A percentile compares a stretch with the other conserved stretches of the same genome.
These are phyloP conservation scores for Globisporangium takayamanum DNA, from an alignment of 352 stramenopile genomes.

Conservation along the genomic window DNA sequence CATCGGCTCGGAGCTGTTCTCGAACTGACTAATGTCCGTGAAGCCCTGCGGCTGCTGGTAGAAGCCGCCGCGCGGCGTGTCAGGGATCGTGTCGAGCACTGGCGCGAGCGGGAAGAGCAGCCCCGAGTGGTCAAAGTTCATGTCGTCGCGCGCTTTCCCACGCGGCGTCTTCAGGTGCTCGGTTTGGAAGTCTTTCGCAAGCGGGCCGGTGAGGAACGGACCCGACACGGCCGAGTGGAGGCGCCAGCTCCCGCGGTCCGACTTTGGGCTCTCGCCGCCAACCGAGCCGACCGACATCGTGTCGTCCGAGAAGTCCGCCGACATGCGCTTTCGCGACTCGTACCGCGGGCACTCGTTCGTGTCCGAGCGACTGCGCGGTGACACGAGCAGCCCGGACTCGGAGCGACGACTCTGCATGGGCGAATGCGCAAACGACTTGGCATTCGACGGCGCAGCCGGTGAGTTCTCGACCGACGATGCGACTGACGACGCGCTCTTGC, in stretches of 20 bases:
- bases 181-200: constrained; percentile 25
- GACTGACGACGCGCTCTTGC: constrained; percentile 11
- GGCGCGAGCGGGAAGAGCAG: constrained; percentile 32
- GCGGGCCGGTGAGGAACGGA: constrained; percentile 31
- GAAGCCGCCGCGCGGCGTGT: constrained; percentile 15
- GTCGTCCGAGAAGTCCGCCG: constrained; percentile 22
- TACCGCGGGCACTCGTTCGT: constrained; percentile 11
- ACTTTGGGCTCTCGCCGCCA: constrained; percentile 25
- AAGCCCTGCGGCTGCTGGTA: constrained; percentile 17
- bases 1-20: constrained; percentile 15
- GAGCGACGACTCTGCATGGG: constrained; percentile 12
- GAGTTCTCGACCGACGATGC: constrained; percentile 10
- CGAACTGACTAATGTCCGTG: constrained; percentile 17
- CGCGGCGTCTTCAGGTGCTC: constrained; percentile 27
- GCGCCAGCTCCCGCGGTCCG: constrained; percentile 23
- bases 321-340: constrained; percentile 15
- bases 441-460: constrained; percentile 5
- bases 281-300: constrained; percentile 30
- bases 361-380: constrained; percentile 5
- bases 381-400: constrained; percentile 12
- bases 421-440: constrained; percentile 12
- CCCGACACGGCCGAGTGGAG: constrained; percentile 23
- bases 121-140: constrained; percentile 25
- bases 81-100: constrained; percentile 20
- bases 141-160: constrained; percentile 16